These are phyloP conservation scores for Ascobolus immersus DNA, from an alignment of 495 filamentous ascomycete species.

Conservation along the genomic window DNA sequence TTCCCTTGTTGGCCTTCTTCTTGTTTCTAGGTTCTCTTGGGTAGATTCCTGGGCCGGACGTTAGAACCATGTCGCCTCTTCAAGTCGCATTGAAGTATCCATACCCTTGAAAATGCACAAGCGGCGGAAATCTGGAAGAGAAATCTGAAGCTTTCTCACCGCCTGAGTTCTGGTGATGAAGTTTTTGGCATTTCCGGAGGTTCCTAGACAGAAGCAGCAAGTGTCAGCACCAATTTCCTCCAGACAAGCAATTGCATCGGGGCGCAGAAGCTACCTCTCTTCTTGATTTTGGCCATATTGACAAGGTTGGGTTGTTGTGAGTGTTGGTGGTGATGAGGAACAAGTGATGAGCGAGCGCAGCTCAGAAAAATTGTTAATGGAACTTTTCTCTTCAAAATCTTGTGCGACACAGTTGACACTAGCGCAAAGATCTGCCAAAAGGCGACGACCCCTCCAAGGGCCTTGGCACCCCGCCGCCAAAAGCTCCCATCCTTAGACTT, in stretches of 20 bases:
- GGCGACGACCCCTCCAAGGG: too few species aligned
- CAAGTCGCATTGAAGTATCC: not conserved
- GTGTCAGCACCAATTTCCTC: conserved; percentile 8
- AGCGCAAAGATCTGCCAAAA: too few species aligned
- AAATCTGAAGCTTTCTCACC: conserved; percentile 90
- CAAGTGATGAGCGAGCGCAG: too few species aligned
- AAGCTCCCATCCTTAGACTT: too few species aligned
- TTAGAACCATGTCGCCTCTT: not conserved
- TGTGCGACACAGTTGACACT: too few species aligned
- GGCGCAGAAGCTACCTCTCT: conserved; percentile 38
- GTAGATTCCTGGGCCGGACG: conserved; percentile 45
- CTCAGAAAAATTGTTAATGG: too few species aligned
- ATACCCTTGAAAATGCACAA: conserved; percentile 93
- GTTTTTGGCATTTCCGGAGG: conserved; percentile 84
- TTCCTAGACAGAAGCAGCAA: conserved; percentile 25
- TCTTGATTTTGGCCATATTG: conserved; percentile 66
- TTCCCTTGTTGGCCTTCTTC: conserved; percentile 83
- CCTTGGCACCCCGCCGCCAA: too few species aligned
- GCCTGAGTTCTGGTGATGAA: conserved; percentile 93
- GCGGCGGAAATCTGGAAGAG: conserved; percentile 84
- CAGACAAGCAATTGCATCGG: not conserved
- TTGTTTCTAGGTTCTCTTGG: conserved; percentile 85
- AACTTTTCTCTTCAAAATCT: too few species aligned
- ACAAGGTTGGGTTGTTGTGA: conserved; percentile 3
- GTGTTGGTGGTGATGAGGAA: not conserved